Conservation (phyloP, 306 rosid genomes). For the Corylus avellana region DNA sequence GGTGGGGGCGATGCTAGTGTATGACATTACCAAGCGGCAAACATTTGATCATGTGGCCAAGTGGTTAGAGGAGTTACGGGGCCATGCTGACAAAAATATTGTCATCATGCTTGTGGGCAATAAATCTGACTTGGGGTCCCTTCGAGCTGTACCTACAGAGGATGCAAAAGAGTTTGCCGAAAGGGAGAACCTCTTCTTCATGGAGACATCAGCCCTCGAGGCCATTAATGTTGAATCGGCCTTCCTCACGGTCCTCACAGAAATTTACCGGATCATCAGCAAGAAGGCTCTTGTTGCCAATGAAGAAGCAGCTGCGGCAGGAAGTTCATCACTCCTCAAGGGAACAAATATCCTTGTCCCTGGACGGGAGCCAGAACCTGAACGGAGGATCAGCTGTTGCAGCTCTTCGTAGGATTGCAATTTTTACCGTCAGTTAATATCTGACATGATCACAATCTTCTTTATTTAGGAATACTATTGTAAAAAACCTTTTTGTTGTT, state of each 20-base stretch:
- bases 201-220: conserved; percentile 94
- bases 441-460: conserved; percentile 10
- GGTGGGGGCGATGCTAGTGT: conserved; percentile 86
- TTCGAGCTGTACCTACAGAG: conserved; percentile 69
- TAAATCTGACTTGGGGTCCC: conserved; percentile 75
- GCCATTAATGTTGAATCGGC: conserved; percentile 83
- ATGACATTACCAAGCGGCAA: conserved; percentile 78
- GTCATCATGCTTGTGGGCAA: conserved; percentile 89
- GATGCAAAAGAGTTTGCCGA: conserved; percentile 77
- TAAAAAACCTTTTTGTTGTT: not conserved
- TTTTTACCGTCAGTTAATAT: conserved; percentile 8
- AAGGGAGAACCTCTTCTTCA: conserved; percentile 73
- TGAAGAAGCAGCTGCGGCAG: conserved; percentile 54
- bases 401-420: conserved; percentile 37
- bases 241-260: conserved; percentile 73
- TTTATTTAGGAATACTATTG: conserved; percentile 3
- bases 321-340: conserved; percentile 63
- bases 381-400: conserved; percentile 61
- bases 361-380: conserved; percentile 53
- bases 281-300: conserved; percentile 64
- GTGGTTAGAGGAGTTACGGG: conserved; percentile 84
- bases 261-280: conserved; percentile 62
- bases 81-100: conserved; percentile 74
- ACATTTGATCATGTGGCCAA: conserved; percentile 70
- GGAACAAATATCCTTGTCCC: conserved; percentile 64